Evolutionary conservation across 805 yeast genomes (phyloP).

Genomic region (Kazachstania psychrophila): DNA sequence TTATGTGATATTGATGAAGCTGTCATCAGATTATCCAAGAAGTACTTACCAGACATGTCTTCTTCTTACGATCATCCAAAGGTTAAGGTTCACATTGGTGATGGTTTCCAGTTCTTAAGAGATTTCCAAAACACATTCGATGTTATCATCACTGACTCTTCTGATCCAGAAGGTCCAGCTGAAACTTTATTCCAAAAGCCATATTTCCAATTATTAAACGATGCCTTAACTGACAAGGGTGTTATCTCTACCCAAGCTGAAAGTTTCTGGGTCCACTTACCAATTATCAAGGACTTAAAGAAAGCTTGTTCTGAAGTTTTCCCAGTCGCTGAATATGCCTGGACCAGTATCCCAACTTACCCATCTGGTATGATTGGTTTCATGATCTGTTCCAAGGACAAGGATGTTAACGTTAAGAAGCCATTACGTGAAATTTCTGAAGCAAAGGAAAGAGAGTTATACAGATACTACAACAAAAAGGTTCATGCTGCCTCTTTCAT

Average conservation of each 20-base stretch:
- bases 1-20: constrained; percentile 94
- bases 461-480: constrained; percentile 73
- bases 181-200: constrained; percentile 87
- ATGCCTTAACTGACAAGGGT: constrained; percentile 89
- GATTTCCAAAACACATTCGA: constrained; percentile 81
- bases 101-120: constrained; percentile 91
- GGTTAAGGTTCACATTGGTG: constrained; percentile 85
- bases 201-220: constrained; percentile 73
- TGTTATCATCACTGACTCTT: constrained; percentile 92
- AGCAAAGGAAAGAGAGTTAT: constrained; percentile 53
- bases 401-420: constrained; percentile 48
- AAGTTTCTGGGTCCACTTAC: constrained; percentile 86
- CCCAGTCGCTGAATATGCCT: constrained; percentile 86
- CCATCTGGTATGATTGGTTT: constrained; percentile 98
- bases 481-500: constrained; percentile 86
- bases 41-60: constrained; percentile 83
- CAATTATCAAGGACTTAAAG: constrained; percentile 73
- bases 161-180: constrained; percentile 99
- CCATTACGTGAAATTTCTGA: constrained; percentile 61
- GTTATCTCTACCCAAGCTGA: constrained; percentile 92
- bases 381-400: constrained; percentile 85
- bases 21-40: constrained; percentile 77
- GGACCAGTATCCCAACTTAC: constrained; percentile 90
- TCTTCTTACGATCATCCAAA: constrained; percentile 79
- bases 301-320: constrained; percentile 73